Percentiles rank a stretch among this genome's conserved stretches.
phyloP scores from a whole-genome alignment of 2,329 filamentous ascomycete species.

The Alternaria sp. region DNA sequence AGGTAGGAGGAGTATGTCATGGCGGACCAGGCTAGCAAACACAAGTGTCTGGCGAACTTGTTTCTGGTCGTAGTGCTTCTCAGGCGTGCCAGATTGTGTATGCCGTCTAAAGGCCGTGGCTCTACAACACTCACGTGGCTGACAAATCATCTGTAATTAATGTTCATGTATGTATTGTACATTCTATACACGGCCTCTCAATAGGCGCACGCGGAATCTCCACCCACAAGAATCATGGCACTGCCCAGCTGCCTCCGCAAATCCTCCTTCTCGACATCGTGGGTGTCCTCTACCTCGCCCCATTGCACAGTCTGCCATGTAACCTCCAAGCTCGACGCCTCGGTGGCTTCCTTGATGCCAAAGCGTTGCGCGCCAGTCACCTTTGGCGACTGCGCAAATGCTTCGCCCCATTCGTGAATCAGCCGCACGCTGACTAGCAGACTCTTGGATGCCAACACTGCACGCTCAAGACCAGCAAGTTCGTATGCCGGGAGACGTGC shows the following conservation, averaged over 20 bases:
- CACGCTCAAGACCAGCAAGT: slow-evolving; percentile 85
- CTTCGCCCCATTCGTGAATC: slow-evolving; percentile 86
- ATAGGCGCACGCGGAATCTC: slow-evolving; percentile 26
- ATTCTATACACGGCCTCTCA: slow-evolving; percentile 1
- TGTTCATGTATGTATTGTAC: background rate
- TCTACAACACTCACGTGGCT: background rate
- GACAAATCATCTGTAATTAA: background rate
- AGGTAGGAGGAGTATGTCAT: background rate
- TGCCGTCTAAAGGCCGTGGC: background rate
- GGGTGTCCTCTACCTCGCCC: slow-evolving; percentile 98
- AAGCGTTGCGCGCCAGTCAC: slow-evolving; percentile 61
- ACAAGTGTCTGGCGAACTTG: background rate
- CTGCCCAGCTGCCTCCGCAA: slow-evolving; percentile 86
- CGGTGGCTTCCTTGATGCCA: slow-evolving; percentile 82
- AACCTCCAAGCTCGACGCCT: slow-evolving; percentile 82
- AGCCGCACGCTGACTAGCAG: slow-evolving; percentile 78
- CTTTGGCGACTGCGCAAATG: slow-evolving; percentile 64
- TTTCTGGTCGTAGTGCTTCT: background rate
- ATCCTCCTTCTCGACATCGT: slow-evolving; percentile 95
- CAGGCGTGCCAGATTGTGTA: background rate
- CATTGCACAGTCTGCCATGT: slow-evolving; percentile 88
- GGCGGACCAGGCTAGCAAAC: background rate
- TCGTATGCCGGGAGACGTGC: slow-evolving; percentile 76
- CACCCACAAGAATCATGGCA: slow-evolving; percentile 77
- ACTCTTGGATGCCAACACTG: slow-evolving; percentile 85